Percentiles rank a stretch among this genome's conserved stretches.
These are phyloP conservation scores for Moesziomyces globuligerus DNA, from an alignment of 1,284 basidiomycete genomes.

Conservation along the genomic window DNA sequence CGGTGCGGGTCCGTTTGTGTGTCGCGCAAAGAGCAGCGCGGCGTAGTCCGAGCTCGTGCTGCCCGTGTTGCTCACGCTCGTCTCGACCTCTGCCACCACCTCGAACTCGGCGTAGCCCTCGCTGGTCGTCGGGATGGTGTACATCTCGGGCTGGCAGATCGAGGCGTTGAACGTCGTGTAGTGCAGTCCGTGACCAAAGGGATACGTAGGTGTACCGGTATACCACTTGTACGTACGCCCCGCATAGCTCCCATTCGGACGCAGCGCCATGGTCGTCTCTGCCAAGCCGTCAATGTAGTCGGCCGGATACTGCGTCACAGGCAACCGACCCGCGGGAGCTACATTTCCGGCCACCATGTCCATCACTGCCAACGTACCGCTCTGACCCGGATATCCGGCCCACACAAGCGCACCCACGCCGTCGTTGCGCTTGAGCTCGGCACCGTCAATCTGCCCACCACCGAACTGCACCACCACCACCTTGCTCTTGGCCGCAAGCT, in stretches of 20 bases:
- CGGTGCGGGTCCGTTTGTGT: conserved; percentile 15
- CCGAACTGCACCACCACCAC: conserved; percentile 26
- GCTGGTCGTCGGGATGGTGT: conserved; percentile 1
- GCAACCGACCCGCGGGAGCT: conserved; percentile 13
- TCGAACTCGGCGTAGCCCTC: conserved; percentile 9
- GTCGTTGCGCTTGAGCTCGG: conserved; percentile 1
- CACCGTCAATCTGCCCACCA: conserved; percentile 24
- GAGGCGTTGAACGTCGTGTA: conserved; percentile 11
- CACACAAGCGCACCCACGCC: conserved; percentile 11
- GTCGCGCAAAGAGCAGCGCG: conserved; percentile 16
- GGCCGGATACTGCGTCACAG: conserved; percentile 27
- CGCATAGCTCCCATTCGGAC: conserved; percentile 7
- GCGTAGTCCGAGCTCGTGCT: conserved; percentile 12
- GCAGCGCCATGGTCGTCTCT: conserved; percentile 10
- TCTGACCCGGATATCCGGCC: conserved; percentile 29
- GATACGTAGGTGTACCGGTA: conserved; percentile 9
- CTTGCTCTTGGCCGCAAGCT: conserved; percentile 7
- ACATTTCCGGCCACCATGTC: conserved; percentile 7
- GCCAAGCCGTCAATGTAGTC: conserved; percentile 8
- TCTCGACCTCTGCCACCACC: neutral
- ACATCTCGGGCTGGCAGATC: neutral
- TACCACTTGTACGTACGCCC: conserved; percentile 35
- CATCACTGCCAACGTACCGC: conserved; percentile 13
- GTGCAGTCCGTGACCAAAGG: conserved; percentile 20
- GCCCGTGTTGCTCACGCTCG: conserved; percentile 8